Evolutionary conservation across 352 stramenopile species (phyloP).

Genomic region (Globisporangium perplexum): DNA sequence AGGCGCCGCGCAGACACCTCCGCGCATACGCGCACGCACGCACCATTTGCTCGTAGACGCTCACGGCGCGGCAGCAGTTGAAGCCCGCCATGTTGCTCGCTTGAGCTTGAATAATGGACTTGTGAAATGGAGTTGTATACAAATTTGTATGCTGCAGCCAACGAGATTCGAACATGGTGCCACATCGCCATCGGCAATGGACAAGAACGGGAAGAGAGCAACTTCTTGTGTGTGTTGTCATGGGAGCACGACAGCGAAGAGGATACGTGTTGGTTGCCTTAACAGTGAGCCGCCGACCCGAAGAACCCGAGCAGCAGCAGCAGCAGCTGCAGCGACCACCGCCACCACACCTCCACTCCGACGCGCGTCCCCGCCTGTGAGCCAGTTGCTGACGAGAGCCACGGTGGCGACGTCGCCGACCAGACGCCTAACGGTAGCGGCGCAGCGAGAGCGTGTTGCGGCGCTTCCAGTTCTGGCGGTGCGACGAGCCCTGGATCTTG

Average conservation of each 20-base stretch:
- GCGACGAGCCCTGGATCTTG: constrained; percentile 97
- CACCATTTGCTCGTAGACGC: constrained; percentile 79
- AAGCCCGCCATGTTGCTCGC: constrained; percentile 17
- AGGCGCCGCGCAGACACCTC: too few species aligned
- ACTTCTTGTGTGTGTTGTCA: constrained; percentile 6
- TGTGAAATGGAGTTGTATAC: neutral
- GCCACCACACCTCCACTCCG: constrained; percentile 4
- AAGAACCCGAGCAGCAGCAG: neutral
- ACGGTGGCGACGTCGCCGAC: constrained; percentile 3
- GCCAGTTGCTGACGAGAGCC: constrained; percentile 12
- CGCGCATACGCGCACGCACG: neutral
- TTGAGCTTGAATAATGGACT: neutral
- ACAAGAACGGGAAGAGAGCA: too few species aligned
- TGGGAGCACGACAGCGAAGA: constrained; percentile 10
- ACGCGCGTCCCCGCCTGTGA: constrained; percentile 5
- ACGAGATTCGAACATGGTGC: neutral
- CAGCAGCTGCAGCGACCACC: too few species aligned
- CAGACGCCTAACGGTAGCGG: constrained; percentile 92
- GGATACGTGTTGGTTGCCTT: constrained; percentile 4
- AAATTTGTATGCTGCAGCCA: constrained; percentile 1
- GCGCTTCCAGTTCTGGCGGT: constrained; percentile 97
- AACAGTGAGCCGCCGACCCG: neutral
- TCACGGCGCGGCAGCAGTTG: constrained; percentile 59
- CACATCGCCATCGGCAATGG: too few species aligned
- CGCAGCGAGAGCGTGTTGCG: constrained; percentile 98